Percentiles rank a stretch among this genome's conserved stretches.
Conservation (phyloP, 257 asterid genomes). For the Sherardia arvensis region DNA sequence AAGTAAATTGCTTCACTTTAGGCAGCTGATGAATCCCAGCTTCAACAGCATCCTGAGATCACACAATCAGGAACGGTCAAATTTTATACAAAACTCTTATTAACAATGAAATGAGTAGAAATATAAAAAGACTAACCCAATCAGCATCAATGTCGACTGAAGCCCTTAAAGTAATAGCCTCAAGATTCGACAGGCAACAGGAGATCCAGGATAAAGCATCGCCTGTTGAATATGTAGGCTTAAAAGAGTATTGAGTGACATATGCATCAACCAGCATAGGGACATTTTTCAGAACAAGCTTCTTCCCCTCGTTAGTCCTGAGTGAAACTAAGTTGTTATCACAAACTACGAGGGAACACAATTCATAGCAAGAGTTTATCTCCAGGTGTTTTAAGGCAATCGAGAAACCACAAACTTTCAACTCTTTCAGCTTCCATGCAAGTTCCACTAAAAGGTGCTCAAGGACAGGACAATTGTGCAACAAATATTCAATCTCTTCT, state of each 20-base stretch:
- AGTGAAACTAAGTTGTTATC: slow-evolving; percentile 32
- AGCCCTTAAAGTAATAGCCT: neutral
- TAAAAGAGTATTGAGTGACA: slow-evolving; percentile 2
- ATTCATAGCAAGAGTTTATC: slow-evolving; percentile 11
- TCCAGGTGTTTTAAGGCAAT: neutral
- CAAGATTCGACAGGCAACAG: neutral
- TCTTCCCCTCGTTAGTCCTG: neutral
- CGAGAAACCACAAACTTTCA: neutral
- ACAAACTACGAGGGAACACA: slow-evolving; percentile 23
- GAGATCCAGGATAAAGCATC: neutral
- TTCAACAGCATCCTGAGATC: neutral
- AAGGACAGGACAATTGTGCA: neutral
- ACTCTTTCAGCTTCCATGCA: neutral
- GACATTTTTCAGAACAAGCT: slow-evolving; percentile 26
- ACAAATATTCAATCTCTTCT: neutral
- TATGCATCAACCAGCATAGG: slow-evolving; percentile 35
- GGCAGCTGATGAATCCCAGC: neutral
- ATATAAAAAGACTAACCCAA: neutral
- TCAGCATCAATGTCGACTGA: no score
- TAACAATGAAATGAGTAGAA: no score
- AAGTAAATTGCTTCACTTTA: neutral
- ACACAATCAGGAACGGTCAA: neutral
- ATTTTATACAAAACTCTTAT: neutral
- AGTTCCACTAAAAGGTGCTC: neutral
- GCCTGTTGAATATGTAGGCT: neutral